Conservation (phyloP, 192 early-diverging fungal genomes). For the Entomortierella beljakovae region DNA sequence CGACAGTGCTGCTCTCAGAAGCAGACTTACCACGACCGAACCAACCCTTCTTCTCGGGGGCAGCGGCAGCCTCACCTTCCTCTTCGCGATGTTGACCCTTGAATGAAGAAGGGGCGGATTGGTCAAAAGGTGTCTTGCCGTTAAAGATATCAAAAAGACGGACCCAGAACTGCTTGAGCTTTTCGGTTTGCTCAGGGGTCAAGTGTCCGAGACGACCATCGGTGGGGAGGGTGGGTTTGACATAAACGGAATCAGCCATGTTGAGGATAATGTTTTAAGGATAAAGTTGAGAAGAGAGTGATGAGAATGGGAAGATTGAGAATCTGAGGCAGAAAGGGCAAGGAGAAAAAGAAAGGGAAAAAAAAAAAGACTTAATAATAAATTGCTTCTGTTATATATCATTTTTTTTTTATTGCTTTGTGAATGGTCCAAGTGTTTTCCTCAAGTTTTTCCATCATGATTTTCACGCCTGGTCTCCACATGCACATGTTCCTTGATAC, state of each 20-base stretch:
- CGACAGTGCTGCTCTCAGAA: slow-evolving; percentile 9
- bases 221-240: slow-evolving; percentile 24
- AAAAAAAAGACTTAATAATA: background rate
- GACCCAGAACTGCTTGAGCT: slow-evolving; percentile 49
- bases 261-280: background rate
- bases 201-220: slow-evolving; percentile 52
- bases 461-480: background rate
- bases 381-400: background rate
- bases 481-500: background rate
- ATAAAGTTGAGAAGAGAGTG: background rate
- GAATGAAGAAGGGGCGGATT: slow-evolving; percentile 39
- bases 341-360: background rate
- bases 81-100: slow-evolving; percentile 48
- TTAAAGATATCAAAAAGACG: slow-evolving; percentile 56
- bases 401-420: background rate
- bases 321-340: background rate
- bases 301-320: background rate
- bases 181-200: slow-evolving; percentile 39
- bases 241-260: slow-evolving; percentile 17
- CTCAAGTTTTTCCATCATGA: no score
- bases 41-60: slow-evolving; percentile 23
- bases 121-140: slow-evolving; percentile 44
- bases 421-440: no score
- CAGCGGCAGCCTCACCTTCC: slow-evolving; percentile 6
- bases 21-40: slow-evolving; percentile 27